phyloP scores from a whole-genome alignment of 768 basidiomycete species.

The Tylopilus rubrobrunneus region DNA sequence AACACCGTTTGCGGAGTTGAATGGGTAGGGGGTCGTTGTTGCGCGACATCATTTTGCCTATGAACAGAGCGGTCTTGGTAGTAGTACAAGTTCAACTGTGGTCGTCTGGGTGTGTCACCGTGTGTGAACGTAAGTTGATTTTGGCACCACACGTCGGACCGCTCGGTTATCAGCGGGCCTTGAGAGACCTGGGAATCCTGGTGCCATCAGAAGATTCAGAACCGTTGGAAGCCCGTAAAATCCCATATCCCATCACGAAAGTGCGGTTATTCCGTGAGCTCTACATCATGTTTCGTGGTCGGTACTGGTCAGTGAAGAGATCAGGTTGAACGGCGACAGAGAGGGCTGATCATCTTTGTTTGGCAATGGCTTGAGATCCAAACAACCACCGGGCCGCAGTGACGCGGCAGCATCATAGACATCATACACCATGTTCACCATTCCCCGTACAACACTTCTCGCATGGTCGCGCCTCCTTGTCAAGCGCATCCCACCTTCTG shows the following conservation, averaged over 20 bases:
- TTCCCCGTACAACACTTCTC: neutral
- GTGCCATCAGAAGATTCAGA: neutral
- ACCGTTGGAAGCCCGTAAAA: neutral
- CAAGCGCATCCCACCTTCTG: neutral
- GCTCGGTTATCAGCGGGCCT: conserved; percentile 15
- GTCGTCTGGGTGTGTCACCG: neutral
- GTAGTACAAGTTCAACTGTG: conserved; percentile 24
- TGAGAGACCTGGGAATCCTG: conserved; percentile 6
- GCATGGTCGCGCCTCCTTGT: conserved; percentile 1
- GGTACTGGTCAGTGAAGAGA: neutral
- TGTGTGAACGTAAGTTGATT: conserved; percentile 29
- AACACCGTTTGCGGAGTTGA: conserved; percentile 8
- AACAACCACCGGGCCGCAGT: neutral
- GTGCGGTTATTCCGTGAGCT: neutral
- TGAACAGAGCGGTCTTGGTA: conserved; percentile 4
- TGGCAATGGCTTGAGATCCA: conserved; percentile 11
- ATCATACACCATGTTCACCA: conserved; percentile 11
- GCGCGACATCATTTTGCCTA: conserved; percentile 16
- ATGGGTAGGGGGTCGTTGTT: conserved; percentile 9
- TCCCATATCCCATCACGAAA: neutral
- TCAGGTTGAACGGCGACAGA: neutral
- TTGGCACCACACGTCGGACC: conserved; percentile 12
- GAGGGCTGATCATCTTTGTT: conserved; percentile 3
- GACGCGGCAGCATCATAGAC: neutral
- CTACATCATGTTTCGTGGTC: neutral